Conservation (phyloP, 345 rosid genomes). For the Balakata baccata region DNA sequence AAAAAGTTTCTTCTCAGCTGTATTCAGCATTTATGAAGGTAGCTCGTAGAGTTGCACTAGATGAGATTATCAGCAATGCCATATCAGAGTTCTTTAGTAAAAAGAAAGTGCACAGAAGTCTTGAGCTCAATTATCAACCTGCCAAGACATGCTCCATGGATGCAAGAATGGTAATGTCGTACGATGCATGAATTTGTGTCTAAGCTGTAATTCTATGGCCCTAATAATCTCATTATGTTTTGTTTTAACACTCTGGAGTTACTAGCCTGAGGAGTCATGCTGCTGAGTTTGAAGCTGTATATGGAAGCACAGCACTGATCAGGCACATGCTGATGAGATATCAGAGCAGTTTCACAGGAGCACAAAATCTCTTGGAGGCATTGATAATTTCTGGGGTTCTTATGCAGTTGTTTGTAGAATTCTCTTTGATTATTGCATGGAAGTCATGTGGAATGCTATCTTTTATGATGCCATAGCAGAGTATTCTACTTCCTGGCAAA, state of each 20-base stretch:
- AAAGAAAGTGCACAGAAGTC: conserved; percentile 48
- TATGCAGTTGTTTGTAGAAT: conserved; percentile 51
- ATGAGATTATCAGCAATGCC: conserved; percentile 67
- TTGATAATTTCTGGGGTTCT: conserved; percentile 61
- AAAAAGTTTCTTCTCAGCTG: conserved; percentile 69
- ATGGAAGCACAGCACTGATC: conserved; percentile 21
- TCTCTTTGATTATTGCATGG: conserved; percentile 67
- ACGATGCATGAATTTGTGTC: neutral
- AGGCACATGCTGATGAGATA: conserved; percentile 22
- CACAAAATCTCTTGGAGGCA: conserved; percentile 68
- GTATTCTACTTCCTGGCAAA: conserved; percentile 61
- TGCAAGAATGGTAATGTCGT: conserved; percentile 34
- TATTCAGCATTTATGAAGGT: conserved; percentile 71
- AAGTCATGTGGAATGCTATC: conserved; percentile 82
- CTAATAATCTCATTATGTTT: conserved; percentile 11
- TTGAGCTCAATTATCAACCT: conserved; percentile 40
- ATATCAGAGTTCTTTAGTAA: conserved; percentile 50
- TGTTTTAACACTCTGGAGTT: conserved; percentile 48
- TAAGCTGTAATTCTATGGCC: neutral
- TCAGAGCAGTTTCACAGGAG: conserved; percentile 19
- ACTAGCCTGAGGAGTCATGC: conserved; percentile 17
- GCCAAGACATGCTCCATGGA: conserved; percentile 24
- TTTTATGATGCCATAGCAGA: conserved; percentile 63
- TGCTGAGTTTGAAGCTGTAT: conserved; percentile 29
- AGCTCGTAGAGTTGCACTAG: conserved; percentile 76